Conservation (phyloP, 371 early-diverging fungal genomes). For the Actinomortierella wolfii region DNA sequence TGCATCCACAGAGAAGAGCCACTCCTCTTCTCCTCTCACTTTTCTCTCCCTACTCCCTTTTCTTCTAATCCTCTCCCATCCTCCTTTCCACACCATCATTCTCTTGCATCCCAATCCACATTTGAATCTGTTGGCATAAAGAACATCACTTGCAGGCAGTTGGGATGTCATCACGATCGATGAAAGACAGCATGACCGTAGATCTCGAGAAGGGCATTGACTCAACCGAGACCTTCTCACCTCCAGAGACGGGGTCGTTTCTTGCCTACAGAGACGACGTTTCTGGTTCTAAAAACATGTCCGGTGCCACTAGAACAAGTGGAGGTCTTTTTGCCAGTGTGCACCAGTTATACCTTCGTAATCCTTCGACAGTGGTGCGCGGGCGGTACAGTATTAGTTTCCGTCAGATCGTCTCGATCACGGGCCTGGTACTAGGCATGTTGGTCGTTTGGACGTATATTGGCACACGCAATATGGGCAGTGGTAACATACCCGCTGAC, state of each 20-base stretch:
- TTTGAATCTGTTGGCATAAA: too few species aligned
- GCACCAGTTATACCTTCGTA: slow-evolving; percentile 18
- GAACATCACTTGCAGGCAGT: slow-evolving; percentile 4
- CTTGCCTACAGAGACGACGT: not conserved
- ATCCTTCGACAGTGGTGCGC: slow-evolving; percentile 26
- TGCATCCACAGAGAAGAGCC: too few species aligned
- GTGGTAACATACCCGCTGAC: not conserved
- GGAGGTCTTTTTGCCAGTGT: slow-evolving; percentile 14
- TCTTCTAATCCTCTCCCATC: not conserved
- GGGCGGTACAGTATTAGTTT: slow-evolving; percentile 40
- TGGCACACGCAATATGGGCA: not conserved
- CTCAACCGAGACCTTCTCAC: not conserved
- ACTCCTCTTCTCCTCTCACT: not conserved
- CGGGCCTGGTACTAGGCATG: slow-evolving; percentile 11
- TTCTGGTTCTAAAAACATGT: not conserved
- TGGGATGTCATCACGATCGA: not conserved
- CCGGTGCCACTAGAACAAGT: slow-evolving; percentile 1
- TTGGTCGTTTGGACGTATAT: slow-evolving; percentile 13
- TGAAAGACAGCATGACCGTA: slow-evolving; percentile 7
- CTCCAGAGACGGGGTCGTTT: not conserved
- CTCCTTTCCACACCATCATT: not conserved
- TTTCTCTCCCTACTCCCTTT: not conserved
- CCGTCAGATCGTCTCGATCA: slow-evolving; percentile 27
- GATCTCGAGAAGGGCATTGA: slow-evolving; percentile 22
- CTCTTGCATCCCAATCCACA: not conserved